Percentiles rank a stretch among this genome's conserved stretches.
Evolutionary conservation across 2,329 filamentous ascomycete genomes (phyloP).

Genomic region (Passalora sequoiae): DNA sequence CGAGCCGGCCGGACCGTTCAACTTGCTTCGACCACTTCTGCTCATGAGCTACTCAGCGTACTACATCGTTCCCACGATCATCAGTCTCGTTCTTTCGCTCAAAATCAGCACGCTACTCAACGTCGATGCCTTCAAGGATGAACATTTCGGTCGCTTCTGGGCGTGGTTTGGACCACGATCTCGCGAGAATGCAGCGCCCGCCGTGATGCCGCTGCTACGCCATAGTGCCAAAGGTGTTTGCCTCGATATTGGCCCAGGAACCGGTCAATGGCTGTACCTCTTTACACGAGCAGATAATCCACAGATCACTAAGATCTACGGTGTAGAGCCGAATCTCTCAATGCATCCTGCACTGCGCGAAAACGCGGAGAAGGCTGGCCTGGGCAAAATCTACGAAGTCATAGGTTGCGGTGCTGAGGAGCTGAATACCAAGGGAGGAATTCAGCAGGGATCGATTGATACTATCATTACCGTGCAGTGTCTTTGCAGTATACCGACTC

Average conservation of each 20-base stretch:
- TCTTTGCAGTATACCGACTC: conserved; percentile 60
- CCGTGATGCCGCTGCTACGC: conserved; percentile 51
- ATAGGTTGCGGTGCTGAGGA: conserved; percentile 60
- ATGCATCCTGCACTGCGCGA: conserved; percentile 48
- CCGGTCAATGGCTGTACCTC: conserved; percentile 56
- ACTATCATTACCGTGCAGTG: conserved; percentile 58
- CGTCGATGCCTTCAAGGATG: conserved; percentile 33
- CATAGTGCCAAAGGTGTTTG: conserved; percentile 50
- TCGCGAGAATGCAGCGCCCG: conserved; percentile 38
- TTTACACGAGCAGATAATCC: conserved; percentile 37
- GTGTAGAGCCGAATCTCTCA: conserved; percentile 58
- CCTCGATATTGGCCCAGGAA: conserved; percentile 59
- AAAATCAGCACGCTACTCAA: conserved; percentile 26
- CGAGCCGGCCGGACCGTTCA: conserved; percentile 23
- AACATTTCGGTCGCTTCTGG: conserved; percentile 62
- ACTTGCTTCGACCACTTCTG: conserved; percentile 33
- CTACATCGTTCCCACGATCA: conserved; percentile 51
- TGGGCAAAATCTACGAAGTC: conserved; percentile 56
- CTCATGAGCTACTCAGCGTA: conserved; percentile 49
- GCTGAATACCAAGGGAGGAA: conserved; percentile 40
- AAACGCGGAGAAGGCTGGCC: conserved; percentile 48
- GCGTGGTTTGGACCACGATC: conserved; percentile 48
- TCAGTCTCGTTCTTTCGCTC: conserved; percentile 33
- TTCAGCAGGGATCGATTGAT: conserved; percentile 52
- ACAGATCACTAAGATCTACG: conserved; percentile 48